These are phyloP conservation scores for Coccomyxa sp. DNA, from an alignment of 139 green algal genomes.

Conservation along the genomic window DNA sequence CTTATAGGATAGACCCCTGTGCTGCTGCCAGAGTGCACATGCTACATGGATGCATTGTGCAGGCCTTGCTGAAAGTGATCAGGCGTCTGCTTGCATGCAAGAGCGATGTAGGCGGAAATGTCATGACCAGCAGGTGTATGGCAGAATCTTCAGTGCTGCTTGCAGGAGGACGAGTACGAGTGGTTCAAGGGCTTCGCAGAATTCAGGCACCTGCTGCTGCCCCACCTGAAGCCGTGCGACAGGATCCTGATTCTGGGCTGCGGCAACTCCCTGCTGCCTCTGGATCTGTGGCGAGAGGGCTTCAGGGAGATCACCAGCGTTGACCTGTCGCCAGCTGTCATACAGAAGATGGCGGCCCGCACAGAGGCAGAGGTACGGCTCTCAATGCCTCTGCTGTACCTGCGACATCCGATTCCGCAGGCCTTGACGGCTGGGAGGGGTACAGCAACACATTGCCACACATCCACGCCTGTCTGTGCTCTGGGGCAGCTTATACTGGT, in stretches of 20 bases:
- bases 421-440: too few species aligned
- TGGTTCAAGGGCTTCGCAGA: slow-evolving; percentile 39
- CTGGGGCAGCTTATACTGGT: too few species aligned
- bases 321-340: slow-evolving; percentile 33
- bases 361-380: neutral
- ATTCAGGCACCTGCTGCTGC: slow-evolving; percentile 33
- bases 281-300: slow-evolving; percentile 29
- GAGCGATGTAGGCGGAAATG: neutral
- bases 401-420: too few species aligned
- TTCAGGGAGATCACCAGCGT: slow-evolving; percentile 20
- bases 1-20: neutral
- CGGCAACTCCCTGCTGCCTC: slow-evolving; percentile 37
- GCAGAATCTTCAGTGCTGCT: too few species aligned
- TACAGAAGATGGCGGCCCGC: slow-evolving; percentile 25
- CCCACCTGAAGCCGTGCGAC: slow-evolving; percentile 19
- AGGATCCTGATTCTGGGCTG: slow-evolving; percentile 37
- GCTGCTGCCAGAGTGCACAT: neutral
- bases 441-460: too few species aligned
- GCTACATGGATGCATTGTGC: neutral
- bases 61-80: neutral
- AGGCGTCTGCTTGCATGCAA: neutral
- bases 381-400: too few species aligned
- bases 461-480: too few species aligned
- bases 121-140: neutral
- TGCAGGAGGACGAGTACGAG: slow-evolving; percentile 34